Conservation (phyloP, 805 yeast species). For the Lachancea cidri region DNA sequence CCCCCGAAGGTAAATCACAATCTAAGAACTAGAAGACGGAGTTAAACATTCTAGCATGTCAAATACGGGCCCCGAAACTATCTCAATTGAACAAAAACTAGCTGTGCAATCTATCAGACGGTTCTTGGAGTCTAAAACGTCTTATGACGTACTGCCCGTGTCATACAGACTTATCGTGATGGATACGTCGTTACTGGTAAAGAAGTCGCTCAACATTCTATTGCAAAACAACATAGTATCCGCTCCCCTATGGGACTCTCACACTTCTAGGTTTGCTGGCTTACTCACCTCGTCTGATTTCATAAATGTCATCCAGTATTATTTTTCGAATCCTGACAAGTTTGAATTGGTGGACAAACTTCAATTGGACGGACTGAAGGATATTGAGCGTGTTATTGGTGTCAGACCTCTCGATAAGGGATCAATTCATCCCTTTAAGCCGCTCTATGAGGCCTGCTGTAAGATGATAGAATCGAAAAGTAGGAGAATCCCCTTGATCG, state of each 20-base stretch:
- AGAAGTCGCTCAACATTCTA: constrained; percentile 82
- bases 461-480: constrained; percentile 86
- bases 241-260: constrained; percentile 95
- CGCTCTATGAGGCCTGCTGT: constrained; percentile 87
- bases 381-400: constrained; percentile 82
- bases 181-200: constrained; percentile 85
- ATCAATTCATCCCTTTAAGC: constrained; percentile 84
- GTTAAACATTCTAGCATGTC: neutral
- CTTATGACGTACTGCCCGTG: constrained; percentile 95
- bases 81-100: constrained; percentile 56
- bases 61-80: constrained; percentile 20
- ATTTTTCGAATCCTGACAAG: constrained; percentile 82
- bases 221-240: constrained; percentile 92
- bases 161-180: constrained; percentile 87
- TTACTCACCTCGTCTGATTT: constrained; percentile 87
- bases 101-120: constrained; percentile 79
- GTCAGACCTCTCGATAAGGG: constrained; percentile 81
- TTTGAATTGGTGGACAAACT: constrained; percentile 82
- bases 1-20: neutral
- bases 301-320: constrained; percentile 91
- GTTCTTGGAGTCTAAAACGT: constrained; percentile 83
- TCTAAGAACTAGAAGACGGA: constrained; percentile 2
- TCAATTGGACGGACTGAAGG: constrained; percentile 78
- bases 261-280: constrained; percentile 88
- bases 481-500: constrained; percentile 89